phyloP scores from a whole-genome alignment of 306 rosid species.

The Vigna radiata region DNA sequence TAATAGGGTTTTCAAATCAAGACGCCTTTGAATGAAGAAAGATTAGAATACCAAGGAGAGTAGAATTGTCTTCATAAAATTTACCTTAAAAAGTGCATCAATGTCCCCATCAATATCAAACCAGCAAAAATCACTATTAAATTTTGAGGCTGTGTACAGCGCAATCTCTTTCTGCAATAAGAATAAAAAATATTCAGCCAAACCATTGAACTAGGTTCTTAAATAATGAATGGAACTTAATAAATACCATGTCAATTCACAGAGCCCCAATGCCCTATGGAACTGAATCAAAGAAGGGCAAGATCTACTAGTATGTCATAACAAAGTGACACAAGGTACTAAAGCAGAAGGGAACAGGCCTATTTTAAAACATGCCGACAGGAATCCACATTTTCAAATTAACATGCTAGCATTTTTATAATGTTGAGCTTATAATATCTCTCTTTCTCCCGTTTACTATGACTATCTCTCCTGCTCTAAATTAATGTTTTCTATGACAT shows the following conservation, averaged over 20 bases:
- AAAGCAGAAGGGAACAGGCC: background rate
- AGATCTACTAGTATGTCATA: constrained; percentile 15
- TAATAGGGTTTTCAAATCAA: constrained; percentile 19
- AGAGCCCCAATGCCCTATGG: constrained; percentile 5
- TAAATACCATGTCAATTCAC: constrained; percentile 7
- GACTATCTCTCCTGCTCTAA: constrained; percentile 26
- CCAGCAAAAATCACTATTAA: constrained; percentile 75
- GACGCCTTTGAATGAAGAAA: constrained; percentile 14
- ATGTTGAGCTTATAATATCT: constrained; percentile 25
- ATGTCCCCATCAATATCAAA: constrained; percentile 92
- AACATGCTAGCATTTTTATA: constrained; percentile 12
- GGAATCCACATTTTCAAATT: constrained; percentile 8
- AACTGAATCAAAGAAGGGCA: background rate
- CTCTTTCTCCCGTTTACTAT: background rate
- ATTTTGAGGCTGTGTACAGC: constrained; percentile 86
- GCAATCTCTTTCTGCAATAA: constrained; percentile 92
- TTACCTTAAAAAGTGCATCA: constrained; percentile 93
- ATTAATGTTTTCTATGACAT: constrained; percentile 6
- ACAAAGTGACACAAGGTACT: constrained; percentile 8
- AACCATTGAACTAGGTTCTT: constrained; percentile 34
- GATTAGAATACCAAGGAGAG: constrained; percentile 14
- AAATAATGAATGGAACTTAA: constrained; percentile 23
- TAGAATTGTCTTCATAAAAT: constrained; percentile 1
- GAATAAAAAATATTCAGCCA: constrained; percentile 34
- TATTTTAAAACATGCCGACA: constrained; percentile 17